Evolutionary conservation across 78 protist genomes (phyloP).

Genomic region (slime mould (Dictyostelium discoideum)): DNA sequence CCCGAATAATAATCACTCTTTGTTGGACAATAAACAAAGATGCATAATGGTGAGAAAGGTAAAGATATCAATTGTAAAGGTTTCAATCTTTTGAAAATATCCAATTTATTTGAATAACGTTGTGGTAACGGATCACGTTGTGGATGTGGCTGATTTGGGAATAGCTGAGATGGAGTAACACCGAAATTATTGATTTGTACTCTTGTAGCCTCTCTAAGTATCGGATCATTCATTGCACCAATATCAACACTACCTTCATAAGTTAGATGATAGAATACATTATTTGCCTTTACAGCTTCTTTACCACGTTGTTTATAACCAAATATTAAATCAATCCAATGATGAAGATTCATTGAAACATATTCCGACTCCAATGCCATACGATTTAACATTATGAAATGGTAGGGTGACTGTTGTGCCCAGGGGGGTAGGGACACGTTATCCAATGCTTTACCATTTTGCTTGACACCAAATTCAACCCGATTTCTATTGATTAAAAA

Average conservation of each 20-base stretch:
- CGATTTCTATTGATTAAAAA: constrained; percentile 90
- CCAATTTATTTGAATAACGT: not conserved
- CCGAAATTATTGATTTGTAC: constrained; percentile 93
- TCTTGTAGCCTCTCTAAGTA: constrained; percentile 63
- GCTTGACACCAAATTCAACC: constrained; percentile 87
- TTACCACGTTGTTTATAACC: constrained; percentile 95
- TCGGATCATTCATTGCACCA: constrained; percentile 82
- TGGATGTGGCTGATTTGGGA: constrained; percentile 82
- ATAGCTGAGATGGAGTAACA: constrained; percentile 97
- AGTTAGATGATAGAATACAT: constrained; percentile 96
- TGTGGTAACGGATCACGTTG: constrained; percentile 55
- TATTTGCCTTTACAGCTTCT: constrained; percentile 87
- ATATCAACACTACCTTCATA: constrained; percentile 96
- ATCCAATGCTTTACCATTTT: constrained; percentile 80
- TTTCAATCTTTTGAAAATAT: not conserved
- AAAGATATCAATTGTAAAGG: constrained; percentile 19
- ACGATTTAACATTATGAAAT: constrained; percentile 86
- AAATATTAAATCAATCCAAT: constrained; percentile 98
- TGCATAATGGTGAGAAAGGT: constrained; percentile 17
- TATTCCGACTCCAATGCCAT: constrained; percentile 94
- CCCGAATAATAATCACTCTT: not conserved
- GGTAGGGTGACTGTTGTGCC: constrained; percentile 88
- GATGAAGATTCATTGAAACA: constrained; percentile 90
- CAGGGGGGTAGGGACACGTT: constrained; percentile 95
- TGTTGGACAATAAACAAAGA: constrained; percentile 24